Percentiles rank a stretch among this genome's conserved stretches.
These are phyloP conservation scores for Suillus placidus DNA, from an alignment of 768 basidiomycete species.

Conservation along the genomic window DNA sequence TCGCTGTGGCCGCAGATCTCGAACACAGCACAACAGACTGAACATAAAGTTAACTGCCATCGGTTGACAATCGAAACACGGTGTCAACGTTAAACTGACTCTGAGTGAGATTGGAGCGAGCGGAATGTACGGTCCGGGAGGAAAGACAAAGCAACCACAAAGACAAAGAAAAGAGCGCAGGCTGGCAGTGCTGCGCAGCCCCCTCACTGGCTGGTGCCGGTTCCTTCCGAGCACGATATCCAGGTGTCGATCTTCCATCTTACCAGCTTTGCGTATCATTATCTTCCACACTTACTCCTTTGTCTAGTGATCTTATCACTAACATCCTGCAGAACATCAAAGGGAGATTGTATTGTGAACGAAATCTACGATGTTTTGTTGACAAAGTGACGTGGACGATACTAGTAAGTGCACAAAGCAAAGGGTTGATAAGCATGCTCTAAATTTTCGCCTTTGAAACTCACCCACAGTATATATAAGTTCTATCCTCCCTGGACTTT, in stretches of 20 bases:
- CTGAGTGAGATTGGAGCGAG: too few species aligned
- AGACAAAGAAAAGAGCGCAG: too few species aligned
- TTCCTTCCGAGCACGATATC: too few species aligned
- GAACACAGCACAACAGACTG: slow-evolving; percentile 4
- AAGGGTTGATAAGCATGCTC: not conserved
- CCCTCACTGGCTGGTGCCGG: too few species aligned
- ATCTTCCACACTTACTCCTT: not conserved
- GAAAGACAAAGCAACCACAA: too few species aligned
- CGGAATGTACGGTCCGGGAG: too few species aligned
- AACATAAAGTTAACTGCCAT: slow-evolving; percentile 21
- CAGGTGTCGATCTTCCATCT: too few species aligned
- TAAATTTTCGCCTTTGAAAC: not conserved
- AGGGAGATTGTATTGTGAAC: not conserved
- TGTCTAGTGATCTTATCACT: not conserved
- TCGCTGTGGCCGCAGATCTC: slow-evolving; percentile 13
- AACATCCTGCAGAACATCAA: not conserved
- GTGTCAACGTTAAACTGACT: not conserved
- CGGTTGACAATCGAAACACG: slow-evolving; percentile 39
- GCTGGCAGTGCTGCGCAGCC: too few species aligned
- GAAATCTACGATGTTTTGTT: not conserved
- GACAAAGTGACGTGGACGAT: not conserved
- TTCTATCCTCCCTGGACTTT: slow-evolving; percentile 23
- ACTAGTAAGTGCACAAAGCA: not conserved
- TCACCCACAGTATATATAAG: not conserved
- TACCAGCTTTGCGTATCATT: not conserved